These are phyloP conservation scores for Viola odorata DNA, from an alignment of 345 rosid genomes.

Conservation along the genomic window DNA sequence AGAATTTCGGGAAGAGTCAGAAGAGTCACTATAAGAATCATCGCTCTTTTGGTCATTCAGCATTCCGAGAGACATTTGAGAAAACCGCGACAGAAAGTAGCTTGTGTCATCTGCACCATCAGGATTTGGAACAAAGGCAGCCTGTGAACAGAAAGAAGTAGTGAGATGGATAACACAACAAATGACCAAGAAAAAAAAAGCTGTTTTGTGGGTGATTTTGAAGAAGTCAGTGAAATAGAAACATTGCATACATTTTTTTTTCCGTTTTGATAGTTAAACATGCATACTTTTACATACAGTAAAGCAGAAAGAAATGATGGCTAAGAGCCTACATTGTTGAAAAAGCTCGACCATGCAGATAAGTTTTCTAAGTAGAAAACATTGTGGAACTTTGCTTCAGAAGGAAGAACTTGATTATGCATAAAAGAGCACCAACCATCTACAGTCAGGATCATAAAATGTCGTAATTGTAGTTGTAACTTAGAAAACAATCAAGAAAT, in stretches of 20 bases:
- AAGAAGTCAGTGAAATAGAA: background rate
- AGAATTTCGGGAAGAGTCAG: slow-evolving; percentile 32
- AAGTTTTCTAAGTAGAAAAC: background rate
- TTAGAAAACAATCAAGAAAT: too few relatives aligned
- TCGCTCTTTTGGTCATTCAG: slow-evolving; percentile 38
- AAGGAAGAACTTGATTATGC: background rate
- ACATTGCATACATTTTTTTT: background rate
- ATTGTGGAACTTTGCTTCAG: background rate
- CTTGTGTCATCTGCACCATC: slow-evolving; percentile 69
- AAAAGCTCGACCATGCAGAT: background rate
- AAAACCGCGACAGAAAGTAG: slow-evolving; percentile 62
- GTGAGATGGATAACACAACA: background rate
- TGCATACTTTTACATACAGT: too few relatives aligned
- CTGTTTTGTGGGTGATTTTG: background rate
- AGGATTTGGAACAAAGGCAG: slow-evolving; percentile 69
- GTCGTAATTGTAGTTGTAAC: too few relatives aligned
- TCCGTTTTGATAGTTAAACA: too few relatives aligned
- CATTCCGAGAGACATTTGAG: slow-evolving; percentile 30
- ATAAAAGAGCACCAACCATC: background rate
- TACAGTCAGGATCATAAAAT: background rate
- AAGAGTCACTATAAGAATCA: slow-evolving; percentile 29
- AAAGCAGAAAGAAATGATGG: background rate
- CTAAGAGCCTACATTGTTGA: background rate
- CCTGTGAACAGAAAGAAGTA: slow-evolving; percentile 29
- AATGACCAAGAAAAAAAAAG: too few relatives aligned